Base-by-base conservation (phyloP, 1,139 yeast species). In the Ogataea hybrid region DNA sequence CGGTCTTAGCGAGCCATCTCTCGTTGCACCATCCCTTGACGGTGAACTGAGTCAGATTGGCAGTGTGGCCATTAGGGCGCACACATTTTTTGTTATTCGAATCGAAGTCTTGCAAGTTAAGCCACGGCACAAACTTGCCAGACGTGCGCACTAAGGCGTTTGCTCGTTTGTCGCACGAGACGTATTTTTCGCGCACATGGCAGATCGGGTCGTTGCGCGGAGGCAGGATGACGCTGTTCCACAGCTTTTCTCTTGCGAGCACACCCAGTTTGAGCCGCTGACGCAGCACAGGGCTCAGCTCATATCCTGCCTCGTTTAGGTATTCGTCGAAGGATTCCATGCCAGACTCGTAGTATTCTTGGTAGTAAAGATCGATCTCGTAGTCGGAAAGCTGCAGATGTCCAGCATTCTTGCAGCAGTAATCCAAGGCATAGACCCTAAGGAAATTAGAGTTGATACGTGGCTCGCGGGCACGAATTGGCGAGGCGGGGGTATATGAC, bases 1-100 rank as follows among this genome's bases (percentile, higher is more conserved):
- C 28, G 25, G 39, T 28, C 27, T 41, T 28, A 9, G 51, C 40
- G 37, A 64, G 39, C 81, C 81, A 76, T 46, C 79, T 58, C 45
- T 67, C 58, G 50, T 73, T 70, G 46, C 70, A 65, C 81, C 81
- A 76, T 5, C 80, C 80, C 49, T 70, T 73, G 12, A 71, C 71
- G 7, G 80, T 76, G 51, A 68, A 77, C 50, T 77, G 82, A 28
- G 67, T 56, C 29, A 50, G 47, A 25, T 53, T 51, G 12, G 48
- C 31, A 17, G 60, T 33, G 20, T 28, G 30, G 5, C 66, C 65
- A 28, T 43, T 50, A 3, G 64, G 63, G 25, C 47, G 51, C 5
- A 57, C 44, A 29, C 53, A 50, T 23, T 44, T 47, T 32, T 42
- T 47, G 21, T 37, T 43, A 32, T 12, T 35, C 11, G 39, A 41